phyloP scores from a whole-genome alignment of 257 asterid species.

The Gardenia jasminoides region DNA sequence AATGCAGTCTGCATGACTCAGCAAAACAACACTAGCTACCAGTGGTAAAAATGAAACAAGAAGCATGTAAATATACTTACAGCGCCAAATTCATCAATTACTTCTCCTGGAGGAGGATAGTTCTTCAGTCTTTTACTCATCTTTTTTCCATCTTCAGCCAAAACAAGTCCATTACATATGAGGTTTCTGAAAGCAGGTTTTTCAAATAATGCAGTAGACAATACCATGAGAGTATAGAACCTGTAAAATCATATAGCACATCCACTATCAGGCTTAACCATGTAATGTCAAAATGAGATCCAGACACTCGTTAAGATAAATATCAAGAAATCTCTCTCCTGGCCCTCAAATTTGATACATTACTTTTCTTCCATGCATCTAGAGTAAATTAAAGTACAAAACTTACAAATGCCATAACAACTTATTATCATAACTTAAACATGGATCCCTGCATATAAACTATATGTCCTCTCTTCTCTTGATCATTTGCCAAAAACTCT shows the following conservation, averaged over 20 bases:
- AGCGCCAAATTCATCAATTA: slow-evolving; percentile 92
- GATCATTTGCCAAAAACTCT: neutral
- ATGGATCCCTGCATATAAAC: neutral
- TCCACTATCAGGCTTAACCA: neutral
- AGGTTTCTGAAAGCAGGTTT: slow-evolving; percentile 98
- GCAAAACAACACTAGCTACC: neutral
- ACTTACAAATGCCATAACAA: too few species aligned
- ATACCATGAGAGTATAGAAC: slow-evolving; percentile 97
- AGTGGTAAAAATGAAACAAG: neutral
- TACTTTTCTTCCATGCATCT: neutral
- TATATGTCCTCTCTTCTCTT: neutral
- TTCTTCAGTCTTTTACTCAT: slow-evolving; percentile 95
- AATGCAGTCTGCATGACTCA: neutral
- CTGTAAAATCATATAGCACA: slow-evolving; percentile 20
- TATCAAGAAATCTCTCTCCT: neutral
- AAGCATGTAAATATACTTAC: slow-evolving; percentile 29
- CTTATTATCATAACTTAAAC: neutral
- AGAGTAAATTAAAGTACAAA: neutral
- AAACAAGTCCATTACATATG: slow-evolving; percentile 94
- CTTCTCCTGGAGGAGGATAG: slow-evolving; percentile 94
- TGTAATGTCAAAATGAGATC: neutral
- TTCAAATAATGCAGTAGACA: slow-evolving; percentile 92
- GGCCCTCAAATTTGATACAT: neutral
- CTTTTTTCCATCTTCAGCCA: slow-evolving; percentile 98
- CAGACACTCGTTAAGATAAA: neutral